Conservation (phyloP, 2,329 filamentous ascomycete species). For the Phialocephala sp. region DNA sequence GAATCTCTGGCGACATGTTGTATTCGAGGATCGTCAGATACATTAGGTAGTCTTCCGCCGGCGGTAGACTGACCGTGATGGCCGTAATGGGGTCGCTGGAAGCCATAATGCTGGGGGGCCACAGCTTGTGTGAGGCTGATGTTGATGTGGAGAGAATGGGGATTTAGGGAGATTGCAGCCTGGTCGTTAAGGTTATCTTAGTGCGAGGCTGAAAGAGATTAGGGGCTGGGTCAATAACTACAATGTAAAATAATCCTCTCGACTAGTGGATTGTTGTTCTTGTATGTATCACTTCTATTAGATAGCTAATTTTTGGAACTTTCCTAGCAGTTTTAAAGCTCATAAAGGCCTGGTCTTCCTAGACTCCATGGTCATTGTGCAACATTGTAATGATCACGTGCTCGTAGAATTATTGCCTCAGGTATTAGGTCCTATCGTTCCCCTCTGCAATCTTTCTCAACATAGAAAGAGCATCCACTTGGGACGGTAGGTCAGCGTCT, state of each 20-base stretch:
- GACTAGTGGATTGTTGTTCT: background rate
- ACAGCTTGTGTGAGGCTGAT: slow-evolving; percentile 3
- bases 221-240: background rate
- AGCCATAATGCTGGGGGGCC: slow-evolving; percentile 30
- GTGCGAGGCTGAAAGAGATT: background rate
- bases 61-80: slow-evolving; percentile 48
- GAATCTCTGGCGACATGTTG: slow-evolving; percentile 68
- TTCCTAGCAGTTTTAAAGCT: no score
- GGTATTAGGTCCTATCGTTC: no score
- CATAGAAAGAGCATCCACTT: no score
- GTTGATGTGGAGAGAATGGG: background rate
- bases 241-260: no score
- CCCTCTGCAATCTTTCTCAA: no score
- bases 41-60: slow-evolving; percentile 69
- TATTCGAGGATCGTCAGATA: slow-evolving; percentile 81
- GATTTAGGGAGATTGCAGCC: background rate
- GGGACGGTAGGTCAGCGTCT: no score
- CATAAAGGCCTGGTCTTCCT: no score
- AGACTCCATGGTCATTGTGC: no score
- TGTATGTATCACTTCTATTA: no score
- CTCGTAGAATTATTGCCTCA: no score
- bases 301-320: no score
- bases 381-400: no score
- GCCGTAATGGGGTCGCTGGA: slow-evolving; percentile 35
- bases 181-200: background rate